These are phyloP conservation scores for Arthrocladium fulminans DNA, from an alignment of 2,329 filamentous ascomycete species.

Conservation along the genomic window DNA sequence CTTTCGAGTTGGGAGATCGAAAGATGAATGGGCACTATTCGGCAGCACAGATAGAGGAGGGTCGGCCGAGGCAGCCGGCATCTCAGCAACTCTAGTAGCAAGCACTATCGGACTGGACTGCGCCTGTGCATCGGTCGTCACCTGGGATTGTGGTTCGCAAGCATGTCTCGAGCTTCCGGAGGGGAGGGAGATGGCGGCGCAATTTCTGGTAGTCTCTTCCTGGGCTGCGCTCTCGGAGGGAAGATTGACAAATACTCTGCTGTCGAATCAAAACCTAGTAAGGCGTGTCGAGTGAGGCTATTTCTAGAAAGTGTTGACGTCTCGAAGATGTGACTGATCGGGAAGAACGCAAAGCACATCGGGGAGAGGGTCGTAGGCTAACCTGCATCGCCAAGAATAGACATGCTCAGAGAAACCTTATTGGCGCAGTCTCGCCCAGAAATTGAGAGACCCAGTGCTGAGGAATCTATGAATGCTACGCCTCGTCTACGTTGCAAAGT, in stretches of 20 bases:
- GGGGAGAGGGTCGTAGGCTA: neutral
- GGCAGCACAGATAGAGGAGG: slow-evolving; percentile 25
- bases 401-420: neutral
- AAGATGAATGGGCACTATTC: slow-evolving; percentile 26
- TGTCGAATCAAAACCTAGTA: neutral
- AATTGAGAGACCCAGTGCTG: neutral
- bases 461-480: neutral
- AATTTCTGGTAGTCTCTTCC: neutral
- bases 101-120: neutral
- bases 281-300: neutral
- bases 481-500: no score
- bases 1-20: slow-evolving; percentile 35
- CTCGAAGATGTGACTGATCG: neutral
- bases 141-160: neutral
- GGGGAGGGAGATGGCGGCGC: neutral
- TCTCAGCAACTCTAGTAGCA: slow-evolving; percentile 10
- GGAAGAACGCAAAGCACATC: neutral
- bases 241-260: neutral
- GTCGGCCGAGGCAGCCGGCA: slow-evolving; percentile 19
- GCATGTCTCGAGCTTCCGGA: neutral
- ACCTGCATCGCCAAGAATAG: neutral
- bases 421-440: neutral
- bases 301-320: neutral
- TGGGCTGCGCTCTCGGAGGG: neutral
- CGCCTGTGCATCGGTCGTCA: neutral